Conservation (phyloP, 495 filamentous ascomycete genomes). For the Talaromyces borbonicus region DNA sequence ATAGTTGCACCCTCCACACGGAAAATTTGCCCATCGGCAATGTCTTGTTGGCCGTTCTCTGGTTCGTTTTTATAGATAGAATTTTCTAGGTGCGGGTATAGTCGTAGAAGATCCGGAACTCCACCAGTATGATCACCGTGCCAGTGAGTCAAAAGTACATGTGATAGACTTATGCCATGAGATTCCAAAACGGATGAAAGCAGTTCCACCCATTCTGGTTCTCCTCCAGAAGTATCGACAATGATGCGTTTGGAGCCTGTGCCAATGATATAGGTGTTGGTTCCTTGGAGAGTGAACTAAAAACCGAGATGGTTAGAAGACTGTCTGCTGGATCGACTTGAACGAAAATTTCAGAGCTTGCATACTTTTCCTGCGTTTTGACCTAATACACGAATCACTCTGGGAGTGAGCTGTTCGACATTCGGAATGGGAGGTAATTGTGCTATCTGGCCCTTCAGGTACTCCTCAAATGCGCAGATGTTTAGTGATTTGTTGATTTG, state of each 20-base stretch:
- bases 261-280: conserved; percentile 73
- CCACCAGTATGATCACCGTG: conserved; percentile 73
- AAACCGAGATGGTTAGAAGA: conserved; percentile 2
- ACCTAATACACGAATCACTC: conserved; percentile 42
- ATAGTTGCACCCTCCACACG: conserved; percentile 30
- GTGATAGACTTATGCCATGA: conserved; percentile 37
- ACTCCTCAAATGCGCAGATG: conserved; percentile 35
- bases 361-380: conserved; percentile 61
- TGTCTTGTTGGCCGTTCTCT: conserved; percentile 32
- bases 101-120: conserved; percentile 46
- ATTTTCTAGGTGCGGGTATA: conserved; percentile 34
- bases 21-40: conserved; percentile 30
- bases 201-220: conserved; percentile 29
- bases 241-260: conserved; percentile 52
- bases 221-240: conserved; percentile 62
- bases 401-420: conserved; percentile 29
- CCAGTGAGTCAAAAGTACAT: conserved; percentile 68
- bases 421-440: conserved; percentile 24
- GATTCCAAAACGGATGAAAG: conserved; percentile 15
- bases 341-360: too few species aligned
- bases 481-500: conserved; percentile 40
- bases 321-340: not conserved
- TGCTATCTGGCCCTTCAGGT: conserved; percentile 23
- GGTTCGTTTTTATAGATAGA: conserved; percentile 38
- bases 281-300: conserved; percentile 41